Evolutionary conservation across 164 flowering plant genomes (phyloP), one percentile per base, ranked within the genome.

Genomic region (Amborella trichopoda): DNA sequence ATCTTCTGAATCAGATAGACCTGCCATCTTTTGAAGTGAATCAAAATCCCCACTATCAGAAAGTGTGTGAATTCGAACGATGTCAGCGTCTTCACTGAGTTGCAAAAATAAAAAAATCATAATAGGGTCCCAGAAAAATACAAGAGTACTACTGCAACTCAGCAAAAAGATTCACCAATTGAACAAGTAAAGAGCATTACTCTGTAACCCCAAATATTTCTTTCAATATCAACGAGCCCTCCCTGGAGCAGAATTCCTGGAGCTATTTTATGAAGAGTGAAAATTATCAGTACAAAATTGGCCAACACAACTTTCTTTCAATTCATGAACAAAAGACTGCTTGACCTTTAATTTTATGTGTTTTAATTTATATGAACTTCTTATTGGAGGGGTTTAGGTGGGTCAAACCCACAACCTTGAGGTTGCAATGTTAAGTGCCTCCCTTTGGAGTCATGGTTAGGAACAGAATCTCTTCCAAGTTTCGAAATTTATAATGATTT

Each of bases 181-280:
- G n/a, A 37, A 6, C 11, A 30, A 30, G 34, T 6, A 30, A 37
- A 34, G 53, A 33, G 26, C 23, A 91, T 37, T 81, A 86, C 98
- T 91, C 99, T 60, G 96, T 67, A 33, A 84, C 96, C n/a, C 95
- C 96, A 54, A 91, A 91, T 53, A 81, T 77, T 55, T 87, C 90
- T 63, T 91, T 91, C 44, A 91, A 68, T 22, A 70, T 68, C 45
- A 83, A 75, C 47, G 94, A 80, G 76, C 76, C 64, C 33, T 80
- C 90, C 56, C 63, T 72, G 30, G 90, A 75, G 62, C 95, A 82
- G 64, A 91, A 91, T 58, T 87, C 96, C 0, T 93, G 90, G 40
- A 87, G 68, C 99, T 90, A 80, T 19, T 45, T 14, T 57, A 67
- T 45, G 51, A 42, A 27, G n/a, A 37, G 40, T 37, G n/a, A n/a